Evolutionary conservation across 2,329 filamentous ascomycete species (phyloP).

Genomic region (Aspergillus latus): DNA sequence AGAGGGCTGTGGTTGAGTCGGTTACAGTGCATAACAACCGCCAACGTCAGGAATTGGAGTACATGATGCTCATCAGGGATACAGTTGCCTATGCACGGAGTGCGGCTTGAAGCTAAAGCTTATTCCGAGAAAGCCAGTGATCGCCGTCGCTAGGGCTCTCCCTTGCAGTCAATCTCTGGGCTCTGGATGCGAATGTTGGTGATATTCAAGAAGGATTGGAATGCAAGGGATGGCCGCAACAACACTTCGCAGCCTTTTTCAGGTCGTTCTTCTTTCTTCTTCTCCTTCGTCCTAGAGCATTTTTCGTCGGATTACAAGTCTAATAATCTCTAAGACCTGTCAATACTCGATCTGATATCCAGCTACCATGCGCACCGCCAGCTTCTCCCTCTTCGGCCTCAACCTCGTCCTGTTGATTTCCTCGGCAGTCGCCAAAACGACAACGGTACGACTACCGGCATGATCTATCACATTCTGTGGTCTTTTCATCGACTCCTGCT

Average conservation of each 20-base stretch:
- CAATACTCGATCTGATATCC: background rate
- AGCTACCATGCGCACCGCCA: background rate
- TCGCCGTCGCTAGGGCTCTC: background rate
- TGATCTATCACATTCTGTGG: background rate
- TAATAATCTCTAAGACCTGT: background rate
- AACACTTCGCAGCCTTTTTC: background rate
- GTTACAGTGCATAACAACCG: too few species aligned
- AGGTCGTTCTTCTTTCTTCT: background rate
- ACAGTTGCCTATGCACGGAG: too few species aligned
- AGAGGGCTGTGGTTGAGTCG: too few species aligned
- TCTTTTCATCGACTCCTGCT: background rate
- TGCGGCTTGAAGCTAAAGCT: too few species aligned
- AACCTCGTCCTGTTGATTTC: background rate
- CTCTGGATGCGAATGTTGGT: background rate
- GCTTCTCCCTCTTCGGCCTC: constrained; percentile 2
- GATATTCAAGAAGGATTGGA: background rate
- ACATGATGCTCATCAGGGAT: too few species aligned
- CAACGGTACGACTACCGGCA: background rate
- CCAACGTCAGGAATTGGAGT: too few species aligned
- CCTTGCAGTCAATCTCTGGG: background rate
- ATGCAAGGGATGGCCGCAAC: background rate
- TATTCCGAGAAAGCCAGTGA: too few species aligned
- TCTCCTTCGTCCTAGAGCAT: background rate
- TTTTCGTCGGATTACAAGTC: background rate
- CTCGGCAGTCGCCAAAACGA: constrained; percentile 6